phyloP scores from a whole-genome alignment of 345 rosid genomes.

The Erucastrum elatum region DNA sequence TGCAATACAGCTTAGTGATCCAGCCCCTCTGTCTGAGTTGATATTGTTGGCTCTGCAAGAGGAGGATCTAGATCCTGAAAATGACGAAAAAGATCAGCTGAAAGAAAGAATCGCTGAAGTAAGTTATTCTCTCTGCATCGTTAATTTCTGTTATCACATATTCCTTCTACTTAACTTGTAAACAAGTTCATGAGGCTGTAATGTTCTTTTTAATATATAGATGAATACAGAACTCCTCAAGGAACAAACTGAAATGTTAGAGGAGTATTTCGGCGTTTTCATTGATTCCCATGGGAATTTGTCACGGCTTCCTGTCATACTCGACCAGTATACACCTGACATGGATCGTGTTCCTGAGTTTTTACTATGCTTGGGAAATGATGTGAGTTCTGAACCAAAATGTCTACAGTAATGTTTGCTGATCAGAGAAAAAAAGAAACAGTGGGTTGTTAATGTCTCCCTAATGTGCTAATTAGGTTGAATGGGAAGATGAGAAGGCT shows the following conservation, averaged over 20 bases:
- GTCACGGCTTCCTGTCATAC: slow-evolving; percentile 85
- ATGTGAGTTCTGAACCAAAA: slow-evolving; percentile 54
- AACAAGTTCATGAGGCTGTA: slow-evolving; percentile 4
- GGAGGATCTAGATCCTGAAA: slow-evolving; percentile 71
- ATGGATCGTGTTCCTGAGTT: slow-evolving; percentile 97
- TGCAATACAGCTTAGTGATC: slow-evolving; percentile 82
- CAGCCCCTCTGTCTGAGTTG: slow-evolving; percentile 72
- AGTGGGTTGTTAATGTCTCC: slow-evolving; percentile 22
- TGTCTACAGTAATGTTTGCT: background rate
- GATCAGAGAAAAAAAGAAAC: slow-evolving; percentile 6
- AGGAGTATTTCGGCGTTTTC: slow-evolving; percentile 76
- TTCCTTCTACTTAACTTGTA: background rate
- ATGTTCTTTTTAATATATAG: slow-evolving; percentile 39
- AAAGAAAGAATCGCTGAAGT: slow-evolving; percentile 88
- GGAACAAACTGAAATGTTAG: slow-evolving; percentile 74
- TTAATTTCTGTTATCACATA: background rate
- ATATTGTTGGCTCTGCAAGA: slow-evolving; percentile 83
- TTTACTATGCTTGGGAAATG: slow-evolving; percentile 87
- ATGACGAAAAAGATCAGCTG: slow-evolving; percentile 63
- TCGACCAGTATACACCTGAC: slow-evolving; percentile 92
- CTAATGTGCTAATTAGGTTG: slow-evolving; percentile 53
- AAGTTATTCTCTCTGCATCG: slow-evolving; percentile 13
- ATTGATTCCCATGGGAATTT: slow-evolving; percentile 67
- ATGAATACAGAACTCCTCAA: slow-evolving; percentile 82
- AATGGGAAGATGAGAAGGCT: slow-evolving; percentile 66